These are phyloP conservation scores for Pleurotus salmoneostramineus DNA, from an alignment of 768 basidiomycete species.

Conservation along the genomic window DNA sequence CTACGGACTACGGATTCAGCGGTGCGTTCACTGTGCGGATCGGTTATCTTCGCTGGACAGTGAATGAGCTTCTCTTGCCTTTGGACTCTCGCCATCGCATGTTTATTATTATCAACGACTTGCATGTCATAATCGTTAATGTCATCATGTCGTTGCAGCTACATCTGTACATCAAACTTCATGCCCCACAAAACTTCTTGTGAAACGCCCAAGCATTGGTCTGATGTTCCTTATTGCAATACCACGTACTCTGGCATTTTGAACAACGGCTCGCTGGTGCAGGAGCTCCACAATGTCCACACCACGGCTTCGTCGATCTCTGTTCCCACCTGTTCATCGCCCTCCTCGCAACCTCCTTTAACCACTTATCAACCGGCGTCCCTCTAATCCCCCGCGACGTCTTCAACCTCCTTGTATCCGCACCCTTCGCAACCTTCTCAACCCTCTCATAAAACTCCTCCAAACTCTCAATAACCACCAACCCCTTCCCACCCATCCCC, in stretches of 20 bases:
- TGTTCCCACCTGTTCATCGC: slow-evolving; percentile 14
- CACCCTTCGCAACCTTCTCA: not conserved
- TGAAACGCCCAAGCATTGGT: slow-evolving; percentile 16
- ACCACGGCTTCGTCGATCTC: slow-evolving; percentile 10
- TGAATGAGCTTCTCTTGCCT: not conserved
- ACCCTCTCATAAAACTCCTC: slow-evolving; percentile 11
- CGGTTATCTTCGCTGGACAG: not conserved
- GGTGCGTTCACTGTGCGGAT: slow-evolving; percentile 1
- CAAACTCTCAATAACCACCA: slow-evolving; percentile 12
- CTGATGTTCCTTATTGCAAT: slow-evolving; percentile 15
- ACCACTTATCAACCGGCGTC: slow-evolving; percentile 8
- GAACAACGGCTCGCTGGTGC: slow-evolving; percentile 12
- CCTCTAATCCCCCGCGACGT: not conserved
- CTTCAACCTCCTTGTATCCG: not conserved
- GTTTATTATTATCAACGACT: not conserved
- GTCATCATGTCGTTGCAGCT: not conserved
- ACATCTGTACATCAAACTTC: not conserved
- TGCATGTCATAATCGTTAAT: not conserved
- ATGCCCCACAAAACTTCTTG: slow-evolving; percentile 7
- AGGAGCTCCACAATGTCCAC: slow-evolving; percentile 11
- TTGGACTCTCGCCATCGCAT: not conserved
- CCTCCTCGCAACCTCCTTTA: slow-evolving; percentile 10
- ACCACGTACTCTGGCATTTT: slow-evolving; percentile 8
- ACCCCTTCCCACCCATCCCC: slow-evolving; percentile 11
- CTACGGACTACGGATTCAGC: too few species aligned